A percentile compares a stretch with the other conserved stretches of the same genome.
Conservation (phyloP, 768 basidiomycete genomes). For the Leccinum subtestaceum region DNA sequence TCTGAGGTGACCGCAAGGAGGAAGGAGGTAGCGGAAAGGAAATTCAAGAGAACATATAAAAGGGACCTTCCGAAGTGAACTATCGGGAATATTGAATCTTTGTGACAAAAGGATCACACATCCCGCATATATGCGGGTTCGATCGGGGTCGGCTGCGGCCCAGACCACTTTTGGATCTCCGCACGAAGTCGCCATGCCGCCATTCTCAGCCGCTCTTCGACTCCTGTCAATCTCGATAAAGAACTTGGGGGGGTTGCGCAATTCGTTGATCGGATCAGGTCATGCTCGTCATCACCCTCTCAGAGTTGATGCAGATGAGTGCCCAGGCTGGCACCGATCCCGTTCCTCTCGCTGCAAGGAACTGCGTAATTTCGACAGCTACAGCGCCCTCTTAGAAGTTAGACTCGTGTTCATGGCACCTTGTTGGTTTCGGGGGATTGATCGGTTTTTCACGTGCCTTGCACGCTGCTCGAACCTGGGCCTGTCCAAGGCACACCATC, state of each 20-base stretch:
- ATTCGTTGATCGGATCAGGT: background rate
- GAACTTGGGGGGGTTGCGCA: background rate
- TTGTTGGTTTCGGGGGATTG: constrained; percentile 28
- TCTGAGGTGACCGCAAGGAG: constrained; percentile 31
- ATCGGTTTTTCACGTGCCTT: constrained; percentile 29
- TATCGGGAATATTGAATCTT: constrained; percentile 33
- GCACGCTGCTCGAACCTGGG: constrained; percentile 25
- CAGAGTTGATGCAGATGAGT: background rate
- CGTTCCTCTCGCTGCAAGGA: background rate
- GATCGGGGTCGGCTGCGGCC: constrained; percentile 38
- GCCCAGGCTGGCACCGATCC: background rate
- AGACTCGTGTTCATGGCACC: constrained; percentile 27
- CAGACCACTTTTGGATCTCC: constrained; percentile 36
- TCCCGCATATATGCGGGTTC: constrained; percentile 35
- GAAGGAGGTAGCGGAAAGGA: constrained; percentile 32
- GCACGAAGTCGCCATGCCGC: constrained; percentile 29
- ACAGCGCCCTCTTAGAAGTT: constrained; percentile 14
- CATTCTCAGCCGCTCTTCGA: constrained; percentile 15
- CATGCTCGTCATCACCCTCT: background rate
- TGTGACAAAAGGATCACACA: constrained; percentile 32
- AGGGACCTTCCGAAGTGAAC: constrained; percentile 33
- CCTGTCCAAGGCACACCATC: constrained; percentile 18
- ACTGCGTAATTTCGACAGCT: background rate
- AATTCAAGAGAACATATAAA: constrained; percentile 40
- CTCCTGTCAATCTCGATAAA: constrained; percentile 25